These are phyloP conservation scores for Lactarius sanguifluus DNA, from an alignment of 768 basidiomycete genomes.

Conservation along the genomic window DNA sequence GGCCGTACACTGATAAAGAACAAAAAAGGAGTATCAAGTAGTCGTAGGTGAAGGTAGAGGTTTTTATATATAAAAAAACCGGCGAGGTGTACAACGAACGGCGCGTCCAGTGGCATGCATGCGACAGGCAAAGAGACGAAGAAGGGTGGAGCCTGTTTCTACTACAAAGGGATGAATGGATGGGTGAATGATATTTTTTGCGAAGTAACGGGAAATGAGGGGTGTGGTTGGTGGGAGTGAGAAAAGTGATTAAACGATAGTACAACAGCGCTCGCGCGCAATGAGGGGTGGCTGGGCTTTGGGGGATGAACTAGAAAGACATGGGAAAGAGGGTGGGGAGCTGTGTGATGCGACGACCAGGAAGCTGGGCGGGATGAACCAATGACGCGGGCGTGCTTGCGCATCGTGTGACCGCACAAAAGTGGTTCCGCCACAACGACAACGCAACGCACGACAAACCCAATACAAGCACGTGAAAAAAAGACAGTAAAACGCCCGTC, in stretches of 20 bases:
- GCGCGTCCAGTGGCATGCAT: conserved; percentile 14
- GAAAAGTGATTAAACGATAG: conserved; percentile 1
- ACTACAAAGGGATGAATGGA: background rate
- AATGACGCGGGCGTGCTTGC: background rate
- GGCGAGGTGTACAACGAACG: conserved; percentile 20
- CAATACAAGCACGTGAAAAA: background rate
- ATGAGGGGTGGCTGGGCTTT: background rate
- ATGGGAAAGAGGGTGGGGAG: background rate
- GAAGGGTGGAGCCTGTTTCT: background rate
- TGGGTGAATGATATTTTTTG: background rate
- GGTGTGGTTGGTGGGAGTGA: background rate
- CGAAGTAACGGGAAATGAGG: background rate
- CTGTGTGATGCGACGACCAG: background rate
- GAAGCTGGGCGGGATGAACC: background rate
- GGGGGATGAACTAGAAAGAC: background rate
- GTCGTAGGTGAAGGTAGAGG: background rate
- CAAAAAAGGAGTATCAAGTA: background rate
- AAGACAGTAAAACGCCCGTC: too few species aligned
- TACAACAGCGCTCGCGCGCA: conserved; percentile 19
- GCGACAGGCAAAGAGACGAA: background rate
- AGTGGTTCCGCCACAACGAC: background rate
- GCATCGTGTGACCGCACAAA: background rate
- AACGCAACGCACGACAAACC: background rate
- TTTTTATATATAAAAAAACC: too few species aligned
- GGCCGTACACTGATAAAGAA: conserved; percentile 11